Evolutionary conservation across 1,139 yeast species (phyloP), one percentile per base, ranked within the genome.

Genomic region (Taphrina populina): DNA sequence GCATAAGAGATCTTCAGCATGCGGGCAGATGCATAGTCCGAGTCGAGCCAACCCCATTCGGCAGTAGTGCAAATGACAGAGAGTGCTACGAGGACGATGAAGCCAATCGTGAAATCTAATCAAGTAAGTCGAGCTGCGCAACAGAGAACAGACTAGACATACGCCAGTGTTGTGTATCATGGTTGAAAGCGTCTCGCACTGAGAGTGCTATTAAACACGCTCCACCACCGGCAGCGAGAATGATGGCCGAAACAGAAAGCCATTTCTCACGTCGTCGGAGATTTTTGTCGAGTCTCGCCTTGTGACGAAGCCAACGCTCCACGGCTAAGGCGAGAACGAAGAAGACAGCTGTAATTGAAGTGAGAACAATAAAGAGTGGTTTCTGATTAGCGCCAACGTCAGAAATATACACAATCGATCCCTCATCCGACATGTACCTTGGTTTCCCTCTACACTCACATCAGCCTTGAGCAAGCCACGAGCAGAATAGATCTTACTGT

Each of bases 371-470:
- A 69, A 88, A 88, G 19, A 88, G 70, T 1, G 95, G 95, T 66
- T 87, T 86, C 54, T 87, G 72, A 1, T 95, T 84, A 11, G 96
- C 95, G 4, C 90, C 95, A 56, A 88, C 77, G 66, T 88, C 88
- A 8, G 95, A 84, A 51, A 90, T 79, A 69, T 84, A 88, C 4
- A 84, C 39, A 30, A 37, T 34, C 7, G 32, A 13, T 10, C 49
- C 47, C 21, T 37, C 39, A 15, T 33, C 52, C 10, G 44, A 13
- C 41, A 36, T 36, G 37, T 41, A 41, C 20, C 51, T 33, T 15
- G 52, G 56, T 19, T 40, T 52, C 3, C 96, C 96, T 37, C 43
- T 37, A 23, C 10, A 2, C 27, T 20, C 2, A 19, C n/a, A n/a
- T n/a, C n/a, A n/a, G n/a, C n/a, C n/a, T n/a, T n/a, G n/a, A n/a